Evolutionary conservation across 805 yeast species (phyloP), one percentile per base, ranked within the genome.

Genomic region (Diddensiella caesifluorescens): DNA sequence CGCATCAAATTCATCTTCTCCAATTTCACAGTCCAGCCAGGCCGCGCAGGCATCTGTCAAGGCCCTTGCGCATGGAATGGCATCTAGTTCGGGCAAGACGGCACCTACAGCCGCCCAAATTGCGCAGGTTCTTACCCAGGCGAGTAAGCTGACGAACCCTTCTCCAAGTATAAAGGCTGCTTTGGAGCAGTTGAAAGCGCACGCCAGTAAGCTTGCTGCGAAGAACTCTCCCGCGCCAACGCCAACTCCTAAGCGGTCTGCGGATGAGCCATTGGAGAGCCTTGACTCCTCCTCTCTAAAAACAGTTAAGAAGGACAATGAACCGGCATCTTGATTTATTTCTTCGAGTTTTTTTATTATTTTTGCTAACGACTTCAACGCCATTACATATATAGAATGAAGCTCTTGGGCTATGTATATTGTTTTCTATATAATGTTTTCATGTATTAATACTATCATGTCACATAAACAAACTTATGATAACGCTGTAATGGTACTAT

Each of bases 401-500:
- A n/a, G n/a, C n/a, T n/a, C n/a, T n/a, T n/a, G 13, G 29, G 12
- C 19, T 41, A 41, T 22, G 27, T 23, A 16, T 27, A 22, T 41
- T 30, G n/a, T 18, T 30, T 29, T 26, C 15, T 25, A 35, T 35
- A 25, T 26, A 15, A 33, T 16, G 37, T 16, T 9, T 9, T 10
- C 19, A 19, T 15, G 15, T 29, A 29, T 10, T 9, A 9, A 10
- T 29, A 9, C 7, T 7, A 10, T 10, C 15, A 10, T 9, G 7
- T 29, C 33, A 13, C 33, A 10, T 7, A 21, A 10, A 16, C 15
- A 6, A 9, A 15, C 7, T 34, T 19, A 34, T n/a, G 28, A 62
- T 10, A 49, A 31, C 3, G 41, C 73, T 29, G 69, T 74, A 20
- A 72, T 71, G 28, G 85, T 92, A 58, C 87, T 85, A 62, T 85